Evolutionary conservation across 2,329 filamentous ascomycete genomes (phyloP), one percentile per base, ranked within the genome.

Genomic region (Venturia pyrina): DNA sequence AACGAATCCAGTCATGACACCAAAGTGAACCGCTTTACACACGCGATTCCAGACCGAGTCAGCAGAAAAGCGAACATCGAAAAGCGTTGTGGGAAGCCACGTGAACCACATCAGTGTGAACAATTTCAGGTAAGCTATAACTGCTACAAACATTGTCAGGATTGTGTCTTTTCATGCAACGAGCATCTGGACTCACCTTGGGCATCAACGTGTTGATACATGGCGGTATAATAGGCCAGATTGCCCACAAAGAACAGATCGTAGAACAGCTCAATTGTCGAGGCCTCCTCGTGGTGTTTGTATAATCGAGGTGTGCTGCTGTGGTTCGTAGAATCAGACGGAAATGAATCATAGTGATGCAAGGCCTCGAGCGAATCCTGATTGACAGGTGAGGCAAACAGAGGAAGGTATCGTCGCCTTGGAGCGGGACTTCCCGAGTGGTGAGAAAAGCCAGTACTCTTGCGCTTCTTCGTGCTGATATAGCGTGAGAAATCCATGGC

Each of bases 41-140:
- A 79, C 68, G 40, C 85, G 79, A 68, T 86, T 82, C 68, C 86
- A 85, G 46, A 87, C 77, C 43, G 83, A 85, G 72, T 88, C 85
- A 15, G 82, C 79, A 0, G 84, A 81, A 70, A 85, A 88, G 1
- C 85, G 82, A 53, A 87, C 81, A 72, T 88, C 86, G 70, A 84
- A 86, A 3, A 87, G 74, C 19, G 81, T 81, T 17, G 84, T 81
- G 56, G 85, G 77, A 21, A 87, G 77, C 85, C 86, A 88, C 32
- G 83, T 86, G 64, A 85, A 83, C 85, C 85, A 88, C 7, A 88
- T 76, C 19, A 87, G 77, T 13, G 81, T 72, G 70, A 84, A 78
- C 70, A 81, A 81, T 57, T 81, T 74, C 63, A 82, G 73, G 69
- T 83, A 80, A 44, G 77, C 65, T 57, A 68, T 68, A 7, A 75